phyloP scores from a whole-genome alignment of 148 eudicot species.

The Oxyria digyna region DNA sequence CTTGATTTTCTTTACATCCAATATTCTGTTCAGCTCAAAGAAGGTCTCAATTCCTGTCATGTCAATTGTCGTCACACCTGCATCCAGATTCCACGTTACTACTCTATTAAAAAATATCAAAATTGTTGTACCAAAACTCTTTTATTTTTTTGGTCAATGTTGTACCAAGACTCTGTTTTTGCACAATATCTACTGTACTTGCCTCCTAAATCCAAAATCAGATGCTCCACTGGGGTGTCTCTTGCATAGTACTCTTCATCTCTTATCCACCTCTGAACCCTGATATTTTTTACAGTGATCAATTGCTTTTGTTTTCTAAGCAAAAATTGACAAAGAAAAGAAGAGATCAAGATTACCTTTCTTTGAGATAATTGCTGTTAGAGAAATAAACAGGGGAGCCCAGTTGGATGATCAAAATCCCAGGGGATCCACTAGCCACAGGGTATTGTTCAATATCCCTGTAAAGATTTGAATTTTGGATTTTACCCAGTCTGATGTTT shows the following conservation, averaged over 20 bases:
- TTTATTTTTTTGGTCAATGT: no score
- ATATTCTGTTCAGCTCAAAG: constrained; percentile 33
- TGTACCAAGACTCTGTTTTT: not conserved
- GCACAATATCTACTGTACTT: not conserved
- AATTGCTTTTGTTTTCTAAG: not conserved
- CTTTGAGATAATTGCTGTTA: constrained; percentile 49
- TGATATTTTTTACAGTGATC: constrained; percentile 12
- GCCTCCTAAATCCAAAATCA: constrained; percentile 76
- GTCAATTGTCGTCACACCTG: constrained; percentile 79
- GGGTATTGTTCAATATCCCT: constrained; percentile 79
- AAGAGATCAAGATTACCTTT: constrained; percentile 31
- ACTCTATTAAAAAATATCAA: not conserved
- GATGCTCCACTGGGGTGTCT: constrained; percentile 40
- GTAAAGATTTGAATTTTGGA: constrained; percentile 39
- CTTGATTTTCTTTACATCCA: constrained; percentile 35
- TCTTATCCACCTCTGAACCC: constrained; percentile 77
- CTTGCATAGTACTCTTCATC: constrained; percentile 34
- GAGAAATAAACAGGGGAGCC: constrained; percentile 84
- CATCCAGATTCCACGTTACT: not conserved
- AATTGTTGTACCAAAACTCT: no score
- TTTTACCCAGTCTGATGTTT: constrained; percentile 55
- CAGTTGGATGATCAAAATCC: constrained; percentile 50
- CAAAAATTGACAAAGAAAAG: not conserved
- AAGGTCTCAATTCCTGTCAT: constrained; percentile 75
- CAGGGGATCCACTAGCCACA: constrained; percentile 24